phyloP scores from a whole-genome alignment of 139 green algal genomes.

The Limnomonas spitsbergensis region DNA sequence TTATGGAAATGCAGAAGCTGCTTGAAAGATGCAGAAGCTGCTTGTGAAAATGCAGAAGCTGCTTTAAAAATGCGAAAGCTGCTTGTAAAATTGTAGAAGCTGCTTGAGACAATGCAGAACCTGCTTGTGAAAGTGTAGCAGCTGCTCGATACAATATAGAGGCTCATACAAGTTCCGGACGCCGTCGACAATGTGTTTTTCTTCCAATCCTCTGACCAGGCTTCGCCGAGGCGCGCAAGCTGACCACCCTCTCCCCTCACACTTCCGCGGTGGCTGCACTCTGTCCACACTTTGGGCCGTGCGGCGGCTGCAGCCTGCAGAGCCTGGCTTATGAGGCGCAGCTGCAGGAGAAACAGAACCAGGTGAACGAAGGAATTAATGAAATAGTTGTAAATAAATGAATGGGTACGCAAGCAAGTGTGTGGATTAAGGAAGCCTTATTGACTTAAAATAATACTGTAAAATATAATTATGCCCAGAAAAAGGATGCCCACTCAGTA shows the following conservation, averaged over 20 bases:
- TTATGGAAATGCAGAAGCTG: neutral
- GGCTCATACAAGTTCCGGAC: too few species aligned
- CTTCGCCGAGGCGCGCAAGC: conserved; percentile 5
- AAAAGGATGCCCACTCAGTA: too few species aligned
- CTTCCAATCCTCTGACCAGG: neutral
- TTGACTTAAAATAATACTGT: too few species aligned
- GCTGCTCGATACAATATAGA: too few species aligned
- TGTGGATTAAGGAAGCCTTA: too few species aligned
- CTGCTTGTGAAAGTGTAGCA: neutral
- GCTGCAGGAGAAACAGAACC: conserved; percentile 65
- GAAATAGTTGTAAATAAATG: neutral
- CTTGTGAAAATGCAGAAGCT: neutral
- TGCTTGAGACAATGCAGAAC: neutral
- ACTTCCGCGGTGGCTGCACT: conserved; percentile 26
- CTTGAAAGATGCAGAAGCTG: too few species aligned
- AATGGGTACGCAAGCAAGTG: too few species aligned
- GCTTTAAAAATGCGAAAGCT: neutral
- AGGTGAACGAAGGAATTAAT: too few species aligned
- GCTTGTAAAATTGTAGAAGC: neutral
- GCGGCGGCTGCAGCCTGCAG: conserved; percentile 83
- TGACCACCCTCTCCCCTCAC: neutral
- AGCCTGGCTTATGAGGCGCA: conserved; percentile 70
- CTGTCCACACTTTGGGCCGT: conserved; percentile 68
- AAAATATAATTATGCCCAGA: too few species aligned
- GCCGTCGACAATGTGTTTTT: neutral